Base-by-base conservation (phyloP, 306 rosid species). In the Arachis hypogaea region DNA sequence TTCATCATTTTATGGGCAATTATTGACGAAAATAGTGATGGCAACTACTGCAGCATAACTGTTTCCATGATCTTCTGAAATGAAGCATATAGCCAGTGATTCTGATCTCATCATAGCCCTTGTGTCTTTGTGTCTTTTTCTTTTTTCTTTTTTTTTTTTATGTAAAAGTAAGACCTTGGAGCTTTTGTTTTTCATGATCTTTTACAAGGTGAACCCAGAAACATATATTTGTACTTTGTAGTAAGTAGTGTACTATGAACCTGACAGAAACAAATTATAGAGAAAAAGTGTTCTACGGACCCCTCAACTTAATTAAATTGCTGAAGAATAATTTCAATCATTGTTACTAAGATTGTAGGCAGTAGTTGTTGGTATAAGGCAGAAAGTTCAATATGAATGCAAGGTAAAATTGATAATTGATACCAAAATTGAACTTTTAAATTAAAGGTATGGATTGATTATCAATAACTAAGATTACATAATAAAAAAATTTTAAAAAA, bases 141-240 rank as follows among this genome's bases (percentile, higher is more conserved):
- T 74, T 80, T 80, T 18, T 18, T 18, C 22, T 18, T 18, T 18
- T 18, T 55, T 49, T 44, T 80, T 77, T 81, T 49, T 50, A 69
- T 69, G 66, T 41, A 69, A 79, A 82, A 78, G 78, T 36, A 74
- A 66, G 71, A 69, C 33, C 9, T 47, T 56, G 14, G 65, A 63
- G 63, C 40, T 69, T 57, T 49, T 44, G 2, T 2, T 57, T 63
- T 63, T 11, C 45, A 10, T 65, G 51, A 77, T 67, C 45, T 66
- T 3, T 71, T 64, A 46, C 28, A 44, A 16, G 71, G 30, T 38
- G 6, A 38, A 60, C 5, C 5, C 11, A 7, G 45, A 6, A 3
- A 36, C 38, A 33, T 33, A 43, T 43, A n/a, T 38, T 61, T 61
- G 28, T n/a, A 33, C 40, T 33, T 30, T 59, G 41, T 30, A 49